Evolutionary conservation across 805 yeast species (phyloP), one percentile per base, ranked within the genome.

Genomic region (Ogataea glucozyma): DNA sequence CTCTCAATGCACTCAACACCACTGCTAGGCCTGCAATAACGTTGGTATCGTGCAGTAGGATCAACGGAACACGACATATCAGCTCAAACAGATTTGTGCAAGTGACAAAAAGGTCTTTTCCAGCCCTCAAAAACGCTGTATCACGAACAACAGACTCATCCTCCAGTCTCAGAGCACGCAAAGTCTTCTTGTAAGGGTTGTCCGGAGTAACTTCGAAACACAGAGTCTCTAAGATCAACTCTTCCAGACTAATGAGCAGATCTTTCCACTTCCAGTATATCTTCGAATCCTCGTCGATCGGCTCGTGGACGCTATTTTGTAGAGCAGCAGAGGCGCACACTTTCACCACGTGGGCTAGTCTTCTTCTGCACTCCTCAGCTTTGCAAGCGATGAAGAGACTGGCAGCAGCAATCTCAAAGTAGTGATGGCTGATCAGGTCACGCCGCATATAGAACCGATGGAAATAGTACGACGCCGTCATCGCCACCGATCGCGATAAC

Each of bases 251-350:
- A 10, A 69, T 64, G 23, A 78, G 66, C 12, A 62, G 61, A 47
- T 71, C 82, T 47, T 67, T 64, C 83, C 76, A 79, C 54, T 67
- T 66, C 73, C 73, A 70, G 49, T 66, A 78, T 33, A 69, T 78
- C 57, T 66, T 71, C 18, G 67, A 65, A 48, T 67, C 75, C 56
- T 69, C 77, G 46, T 66, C 74, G 20, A 66, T 70, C 34, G 55
- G 59, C 35, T 65, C 64, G 34, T 60, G 58, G 12, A 64, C 64
- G 36, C 72, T 72, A 16, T 68, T 68, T 19, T 46, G 54, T 14
- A 58, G 31, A 0, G 81, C 79, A 4, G 70, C 66, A 35, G 66
- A 65, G 4, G 78, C 75, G 51, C 78, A 72, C 4, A 69, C 66
- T n/a, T 68, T 64, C 16, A 75, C 77, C 4, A 78, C 67, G 40